Conservation (phyloP, 805 yeast species). For the Hanseniaspora clermontiae region DNA sequence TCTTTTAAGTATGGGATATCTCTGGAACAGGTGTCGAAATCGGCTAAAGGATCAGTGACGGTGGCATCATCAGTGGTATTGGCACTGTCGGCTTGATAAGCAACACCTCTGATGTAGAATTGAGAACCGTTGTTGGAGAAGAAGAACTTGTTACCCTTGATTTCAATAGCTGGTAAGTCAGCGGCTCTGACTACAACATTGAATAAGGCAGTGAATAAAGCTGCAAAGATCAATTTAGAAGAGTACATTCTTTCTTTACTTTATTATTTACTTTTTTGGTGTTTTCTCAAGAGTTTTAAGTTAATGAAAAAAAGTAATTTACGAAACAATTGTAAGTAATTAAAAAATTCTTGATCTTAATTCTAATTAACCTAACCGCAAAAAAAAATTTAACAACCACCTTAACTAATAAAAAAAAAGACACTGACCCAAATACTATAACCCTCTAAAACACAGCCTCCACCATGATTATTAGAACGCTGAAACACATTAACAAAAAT, state of each 20-base stretch:
- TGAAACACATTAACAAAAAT: no score
- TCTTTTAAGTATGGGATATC: slow-evolving; percentile 59
- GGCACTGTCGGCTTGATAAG: slow-evolving; percentile 61
- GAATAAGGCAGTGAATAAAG: slow-evolving; percentile 25
- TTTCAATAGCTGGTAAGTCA: slow-evolving; percentile 52
- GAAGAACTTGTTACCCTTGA: slow-evolving; percentile 67
- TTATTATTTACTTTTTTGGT: slow-evolving; percentile 17
- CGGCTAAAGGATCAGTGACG: slow-evolving; percentile 62
- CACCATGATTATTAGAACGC: no score
- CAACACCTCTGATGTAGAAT: slow-evolving; percentile 65
- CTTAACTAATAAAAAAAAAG: no score
- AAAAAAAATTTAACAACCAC: no score
- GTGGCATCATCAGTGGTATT: slow-evolving; percentile 34
- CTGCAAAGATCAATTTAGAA: slow-evolving; percentile 16
- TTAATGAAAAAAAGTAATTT: no score
- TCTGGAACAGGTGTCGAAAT: slow-evolving; percentile 47
- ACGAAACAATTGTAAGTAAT: no score
- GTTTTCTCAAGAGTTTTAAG: slow-evolving; percentile 22
- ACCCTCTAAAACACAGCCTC: no score
- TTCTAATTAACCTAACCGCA: no score
- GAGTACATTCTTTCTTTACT: slow-evolving; percentile 5
- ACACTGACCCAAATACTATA: background rate
- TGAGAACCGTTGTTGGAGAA: slow-evolving; percentile 68
- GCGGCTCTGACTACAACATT: slow-evolving; percentile 29
- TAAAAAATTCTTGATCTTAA: no score